A percentile compares a stretch with the other conserved stretches of the same genome.
phyloP scores from a whole-genome alignment of 225 moss, liverwort and hornwort genomes.

The Physcomitrellopsis africana region DNA sequence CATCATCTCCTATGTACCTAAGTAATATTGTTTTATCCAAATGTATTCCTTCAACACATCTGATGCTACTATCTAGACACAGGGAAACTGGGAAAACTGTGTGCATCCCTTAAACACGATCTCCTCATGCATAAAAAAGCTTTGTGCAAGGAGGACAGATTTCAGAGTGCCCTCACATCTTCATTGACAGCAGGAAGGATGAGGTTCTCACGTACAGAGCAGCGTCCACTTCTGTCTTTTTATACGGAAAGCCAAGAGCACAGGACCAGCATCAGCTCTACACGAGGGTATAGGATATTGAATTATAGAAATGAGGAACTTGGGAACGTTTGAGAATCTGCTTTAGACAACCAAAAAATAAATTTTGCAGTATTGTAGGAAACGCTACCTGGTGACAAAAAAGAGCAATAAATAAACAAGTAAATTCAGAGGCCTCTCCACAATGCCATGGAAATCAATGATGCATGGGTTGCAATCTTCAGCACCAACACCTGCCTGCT shows the following conservation, averaged over 20 bases:
- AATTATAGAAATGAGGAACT: not conserved
- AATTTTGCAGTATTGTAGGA: not conserved
- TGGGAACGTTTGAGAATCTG: not conserved
- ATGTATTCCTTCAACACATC: too few species aligned
- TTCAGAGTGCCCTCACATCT: not conserved
- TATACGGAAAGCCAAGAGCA: slow-evolving; percentile 1
- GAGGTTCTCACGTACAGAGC: not conserved
- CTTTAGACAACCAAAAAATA: not conserved
- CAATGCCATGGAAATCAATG: not conserved
- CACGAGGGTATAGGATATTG: not conserved
- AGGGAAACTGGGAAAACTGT: not conserved
- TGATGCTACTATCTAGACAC: too few species aligned
- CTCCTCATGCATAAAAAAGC: not conserved
- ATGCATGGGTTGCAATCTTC: slow-evolving; percentile 10
- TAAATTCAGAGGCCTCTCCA: not conserved
- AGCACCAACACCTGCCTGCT: not conserved
- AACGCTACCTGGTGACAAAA: not conserved
- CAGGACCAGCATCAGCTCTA: not conserved
- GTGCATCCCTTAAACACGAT: not conserved
- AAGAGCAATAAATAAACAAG: not conserved
- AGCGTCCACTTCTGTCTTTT: not conserved
- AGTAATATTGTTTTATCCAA: too few species aligned
- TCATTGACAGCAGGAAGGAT: not conserved
- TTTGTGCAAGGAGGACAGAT: not conserved
- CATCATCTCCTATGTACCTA: too few species aligned